Evolutionary conservation across 495 filamentous ascomycete genomes (phyloP).

Genomic region (Sporormia fimetaria): DNA sequence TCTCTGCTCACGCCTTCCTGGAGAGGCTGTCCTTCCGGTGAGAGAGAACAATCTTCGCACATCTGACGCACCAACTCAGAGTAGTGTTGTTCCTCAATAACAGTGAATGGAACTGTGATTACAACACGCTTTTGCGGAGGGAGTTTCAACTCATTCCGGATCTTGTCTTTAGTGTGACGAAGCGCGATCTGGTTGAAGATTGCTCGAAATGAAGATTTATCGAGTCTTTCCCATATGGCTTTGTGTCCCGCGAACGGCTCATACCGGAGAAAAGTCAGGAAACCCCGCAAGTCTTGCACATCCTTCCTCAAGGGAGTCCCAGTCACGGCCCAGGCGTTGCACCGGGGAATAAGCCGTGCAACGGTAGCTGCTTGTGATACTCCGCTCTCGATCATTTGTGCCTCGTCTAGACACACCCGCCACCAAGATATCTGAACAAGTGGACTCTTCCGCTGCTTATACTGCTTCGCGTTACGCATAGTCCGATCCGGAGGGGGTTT

Average conservation of each 20-base stretch:
- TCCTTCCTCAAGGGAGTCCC: constrained; percentile 80
- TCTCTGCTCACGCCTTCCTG: constrained; percentile 51
- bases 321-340: constrained; percentile 87
- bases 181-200: constrained; percentile 59
- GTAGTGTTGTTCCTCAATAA: constrained; percentile 84
- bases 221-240: constrained; percentile 56
- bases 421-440: constrained; percentile 77
- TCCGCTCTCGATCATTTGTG: constrained; percentile 87
- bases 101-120: constrained; percentile 77
- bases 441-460: constrained; percentile 59
- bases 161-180: constrained; percentile 71
- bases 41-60: constrained; percentile 54
- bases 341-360: constrained; percentile 64
- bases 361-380: constrained; percentile 73
- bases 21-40: constrained; percentile 50
- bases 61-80: constrained; percentile 58
- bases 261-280: constrained; percentile 69
- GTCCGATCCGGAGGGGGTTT: constrained; percentile 50
- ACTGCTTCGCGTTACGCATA: constrained; percentile 54
- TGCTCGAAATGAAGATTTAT: constrained; percentile 39
- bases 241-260: constrained; percentile 56
- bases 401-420: constrained; percentile 88
- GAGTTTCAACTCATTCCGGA: constrained; percentile 58
- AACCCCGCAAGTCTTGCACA: constrained; percentile 54
- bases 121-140: constrained; percentile 76